phyloP scores from a whole-genome alignment of 768 basidiomycete genomes.

The Grammothele lineata region DNA sequence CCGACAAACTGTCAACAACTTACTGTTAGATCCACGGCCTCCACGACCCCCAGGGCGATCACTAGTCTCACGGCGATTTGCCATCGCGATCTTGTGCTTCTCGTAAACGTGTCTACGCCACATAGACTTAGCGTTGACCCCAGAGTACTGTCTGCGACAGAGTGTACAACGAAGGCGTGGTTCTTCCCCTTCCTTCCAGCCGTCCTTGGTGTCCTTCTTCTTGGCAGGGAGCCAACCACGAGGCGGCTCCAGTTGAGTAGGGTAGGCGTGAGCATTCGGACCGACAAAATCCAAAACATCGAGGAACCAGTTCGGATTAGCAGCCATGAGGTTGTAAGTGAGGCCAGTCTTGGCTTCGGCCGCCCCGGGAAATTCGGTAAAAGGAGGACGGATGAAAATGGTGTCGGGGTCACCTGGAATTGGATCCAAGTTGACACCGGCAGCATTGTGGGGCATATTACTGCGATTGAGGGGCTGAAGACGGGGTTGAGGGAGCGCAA shows the following conservation, averaged over 20 bases:
- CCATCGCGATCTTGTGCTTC: conserved; percentile 88
- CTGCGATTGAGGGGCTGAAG: too few species aligned
- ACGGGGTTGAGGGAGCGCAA: too few species aligned
- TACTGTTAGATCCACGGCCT: conserved; percentile 63
- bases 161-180: conserved; percentile 80
- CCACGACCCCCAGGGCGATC: conserved; percentile 50
- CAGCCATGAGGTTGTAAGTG: conserved; percentile 66
- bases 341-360: conserved; percentile 61
- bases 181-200: conserved; percentile 79
- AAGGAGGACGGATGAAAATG: conserved; percentile 74
- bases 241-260: conserved; percentile 74
- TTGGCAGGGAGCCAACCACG: conserved; percentile 86
- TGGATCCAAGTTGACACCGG: conserved; percentile 44
- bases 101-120: conserved; percentile 87
- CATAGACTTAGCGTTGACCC: conserved; percentile 89
- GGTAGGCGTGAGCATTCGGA: conserved; percentile 61
- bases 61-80: conserved; percentile 70
- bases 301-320: conserved; percentile 78
- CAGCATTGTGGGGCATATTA: conserved; percentile 6
- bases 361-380: conserved; percentile 60
- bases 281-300: conserved; percentile 59
- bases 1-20: conserved; percentile 23
- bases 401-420: conserved; percentile 59
- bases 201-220: conserved; percentile 73
- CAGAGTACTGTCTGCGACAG: conserved; percentile 78